Base-by-base conservation (phyloP, 345 rosid species). In the Excoecaria agallocha region DNA sequence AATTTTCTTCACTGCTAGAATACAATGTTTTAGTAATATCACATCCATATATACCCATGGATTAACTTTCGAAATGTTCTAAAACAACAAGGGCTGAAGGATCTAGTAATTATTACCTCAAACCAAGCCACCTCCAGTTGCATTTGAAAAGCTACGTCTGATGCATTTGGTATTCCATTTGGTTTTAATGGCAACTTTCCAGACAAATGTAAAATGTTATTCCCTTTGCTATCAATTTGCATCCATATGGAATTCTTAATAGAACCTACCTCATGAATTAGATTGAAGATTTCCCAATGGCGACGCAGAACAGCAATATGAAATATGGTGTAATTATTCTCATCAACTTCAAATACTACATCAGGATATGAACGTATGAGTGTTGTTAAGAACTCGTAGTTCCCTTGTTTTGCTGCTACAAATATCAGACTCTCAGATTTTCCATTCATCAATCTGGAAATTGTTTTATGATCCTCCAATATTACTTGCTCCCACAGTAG, bases 91-190 rank as follows among this genome's bases (percentile, higher is more conserved):
- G 22, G 38, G 2, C 5, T 30, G 30, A 30, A 30, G 30, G 30
- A 41, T 19, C 30, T 11, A 22, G 64, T 51, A 25, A n/a, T 43
- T 0, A 25, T 52, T 55, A 85, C 88, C 86, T 85, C 80, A 54
- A 81, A 85, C 86, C 88, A 85, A 3, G 64, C 58, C 13, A 85
- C 41, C 61, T 83, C 86, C 30, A 79, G 77, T 56, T 71, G 86
- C 68, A 83, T 75, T 52, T 85, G 85, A 20, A 85, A 77, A 46
- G 86, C 86, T 74, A 85, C 85, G 5, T 86, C 85, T 1, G 85
- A 77, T 49, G 66, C 80, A 37, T 65, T 66, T 4, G 81, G 77
- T 7, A 85, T 79, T 25, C 84, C 70, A 68, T 59, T 52, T 1
- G 65, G 79, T 59, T 81, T 30, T 30, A 30, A 80, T 0, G 82